Percentiles rank a stretch among this genome's conserved stretches.
Evolutionary conservation across 345 rosid species (phyloP).

Genomic region (Streptanthus diversifolius): DNA sequence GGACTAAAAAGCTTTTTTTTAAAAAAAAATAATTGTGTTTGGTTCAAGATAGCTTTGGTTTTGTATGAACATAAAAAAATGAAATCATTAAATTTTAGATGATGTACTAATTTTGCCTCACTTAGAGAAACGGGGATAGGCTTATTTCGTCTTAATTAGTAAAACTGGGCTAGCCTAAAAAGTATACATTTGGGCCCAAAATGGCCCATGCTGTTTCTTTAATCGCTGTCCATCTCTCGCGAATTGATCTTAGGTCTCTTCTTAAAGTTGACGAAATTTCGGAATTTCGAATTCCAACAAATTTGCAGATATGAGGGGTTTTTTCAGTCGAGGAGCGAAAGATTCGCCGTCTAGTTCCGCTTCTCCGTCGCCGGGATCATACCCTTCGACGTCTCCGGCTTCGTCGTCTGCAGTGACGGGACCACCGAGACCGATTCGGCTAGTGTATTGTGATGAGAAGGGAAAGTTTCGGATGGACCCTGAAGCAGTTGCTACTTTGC

Average conservation of each 20-base stretch:
- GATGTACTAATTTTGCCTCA: background rate
- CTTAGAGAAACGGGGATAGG: background rate
- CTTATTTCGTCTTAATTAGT: background rate
- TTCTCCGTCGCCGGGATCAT: slow-evolving; percentile 37
- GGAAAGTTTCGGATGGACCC: slow-evolving; percentile 99
- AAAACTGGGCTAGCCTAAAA: background rate
- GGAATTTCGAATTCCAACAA: background rate
- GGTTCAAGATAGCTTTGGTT: background rate
- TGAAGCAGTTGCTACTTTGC: slow-evolving; percentile 89
- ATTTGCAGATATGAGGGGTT: slow-evolving; percentile 37
- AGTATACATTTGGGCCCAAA: background rate
- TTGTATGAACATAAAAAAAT: background rate
- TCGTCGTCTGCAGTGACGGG: slow-evolving; percentile 65
- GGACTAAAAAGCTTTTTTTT: no score
- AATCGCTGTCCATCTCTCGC: slow-evolving; percentile 4
- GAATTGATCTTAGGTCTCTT: slow-evolving; percentile 26
- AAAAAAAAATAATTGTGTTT: no score
- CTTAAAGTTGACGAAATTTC: background rate
- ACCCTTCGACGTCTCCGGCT: slow-evolving; percentile 37
- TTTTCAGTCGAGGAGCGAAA: slow-evolving; percentile 42
- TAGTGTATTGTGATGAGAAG: slow-evolving; percentile 86
- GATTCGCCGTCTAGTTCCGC: slow-evolving; percentile 36
- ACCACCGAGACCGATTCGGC: slow-evolving; percentile 87
- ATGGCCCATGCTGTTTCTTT: slow-evolving; percentile 6
- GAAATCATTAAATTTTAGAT: background rate